These are phyloP conservation scores for Herpetospermum pedunculosum DNA, from an alignment of 306 rosid genomes.

Conservation along the genomic window DNA sequence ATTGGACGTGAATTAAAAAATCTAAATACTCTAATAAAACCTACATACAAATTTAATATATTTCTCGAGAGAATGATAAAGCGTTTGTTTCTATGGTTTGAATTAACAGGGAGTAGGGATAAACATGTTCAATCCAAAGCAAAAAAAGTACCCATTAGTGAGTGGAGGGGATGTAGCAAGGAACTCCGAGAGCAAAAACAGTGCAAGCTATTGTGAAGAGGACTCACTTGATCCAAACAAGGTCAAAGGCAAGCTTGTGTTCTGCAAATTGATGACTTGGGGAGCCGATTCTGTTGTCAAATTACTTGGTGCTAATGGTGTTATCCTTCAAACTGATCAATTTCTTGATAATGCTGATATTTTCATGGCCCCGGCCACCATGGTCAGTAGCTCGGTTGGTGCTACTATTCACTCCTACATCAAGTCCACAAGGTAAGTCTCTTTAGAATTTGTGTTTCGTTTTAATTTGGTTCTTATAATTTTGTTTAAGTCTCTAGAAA, in stretches of 20 bases:
- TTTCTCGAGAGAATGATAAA: too few relatives aligned
- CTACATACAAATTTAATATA: too few relatives aligned
- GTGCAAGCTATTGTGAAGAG: slow-evolving; percentile 27
- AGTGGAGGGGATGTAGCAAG: slow-evolving; percentile 51
- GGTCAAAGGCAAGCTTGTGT: slow-evolving; percentile 54
- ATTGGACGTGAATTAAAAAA: too few relatives aligned
- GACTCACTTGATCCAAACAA: slow-evolving; percentile 47
- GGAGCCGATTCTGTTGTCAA: slow-evolving; percentile 66
- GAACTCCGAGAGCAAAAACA: slow-evolving; percentile 27
- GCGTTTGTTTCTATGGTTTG: too few relatives aligned
- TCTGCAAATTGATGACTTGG: slow-evolving; percentile 28
- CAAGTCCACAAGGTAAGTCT: slow-evolving; percentile 61
- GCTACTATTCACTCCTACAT: slow-evolving; percentile 29
- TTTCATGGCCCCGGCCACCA: slow-evolving; percentile 65
- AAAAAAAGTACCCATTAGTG: slow-evolving; percentile 46
- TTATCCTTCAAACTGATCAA: slow-evolving; percentile 34
- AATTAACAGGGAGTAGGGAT: slow-evolving; percentile 74
- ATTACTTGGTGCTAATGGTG: slow-evolving; percentile 58
- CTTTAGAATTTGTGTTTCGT: too few relatives aligned
- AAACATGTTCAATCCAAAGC: slow-evolving; percentile 37
- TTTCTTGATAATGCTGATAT: slow-evolving; percentile 43
- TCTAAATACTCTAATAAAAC: too few relatives aligned
- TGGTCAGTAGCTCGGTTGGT: slow-evolving; percentile 39
- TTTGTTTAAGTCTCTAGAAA: too few relatives aligned
- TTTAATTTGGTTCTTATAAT: too few relatives aligned